These are phyloP conservation scores for Pseudozyma thailandica DNA, from an alignment of 1,284 basidiomycete genomes.

Conservation along the genomic window DNA sequence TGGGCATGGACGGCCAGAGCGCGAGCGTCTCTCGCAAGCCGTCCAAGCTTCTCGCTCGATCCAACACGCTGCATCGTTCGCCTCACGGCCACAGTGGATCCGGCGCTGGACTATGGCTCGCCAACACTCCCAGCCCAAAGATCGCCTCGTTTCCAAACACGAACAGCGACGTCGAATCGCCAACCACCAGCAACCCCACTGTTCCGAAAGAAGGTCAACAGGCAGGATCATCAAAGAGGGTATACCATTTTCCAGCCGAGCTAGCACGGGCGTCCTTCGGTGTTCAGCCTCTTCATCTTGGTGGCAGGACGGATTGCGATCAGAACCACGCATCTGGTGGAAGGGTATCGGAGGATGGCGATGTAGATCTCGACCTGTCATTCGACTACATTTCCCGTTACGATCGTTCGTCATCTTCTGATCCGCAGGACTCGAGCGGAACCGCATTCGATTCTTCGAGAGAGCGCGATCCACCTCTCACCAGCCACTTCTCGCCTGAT, in stretches of 20 bases:
- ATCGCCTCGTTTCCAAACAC: conserved; percentile 8
- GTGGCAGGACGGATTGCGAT: conserved; percentile 6
- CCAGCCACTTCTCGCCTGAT: conserved; percentile 27
- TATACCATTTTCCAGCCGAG: conserved; percentile 42
- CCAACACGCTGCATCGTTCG: conserved; percentile 38
- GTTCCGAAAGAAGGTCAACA: not conserved
- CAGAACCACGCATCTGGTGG: conserved; percentile 12
- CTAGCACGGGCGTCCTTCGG: conserved; percentile 33
- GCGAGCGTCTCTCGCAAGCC: conserved; percentile 28
- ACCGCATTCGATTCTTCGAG: conserved; percentile 25
- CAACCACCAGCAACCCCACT: not conserved
- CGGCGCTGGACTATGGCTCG: conserved; percentile 45
- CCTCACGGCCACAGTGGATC: conserved; percentile 48
- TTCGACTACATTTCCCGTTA: conserved; percentile 56
- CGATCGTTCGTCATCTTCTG: conserved; percentile 31
- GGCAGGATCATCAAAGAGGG: conserved; percentile 11
- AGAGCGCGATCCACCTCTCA: conserved; percentile 7
- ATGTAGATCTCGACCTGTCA: conserved; percentile 55
- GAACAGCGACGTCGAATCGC: not conserved
- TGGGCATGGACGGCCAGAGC: conserved; percentile 3
- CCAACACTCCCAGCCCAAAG: conserved; percentile 37
- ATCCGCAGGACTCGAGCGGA: conserved; percentile 28
- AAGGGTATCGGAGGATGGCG: conserved; percentile 15
- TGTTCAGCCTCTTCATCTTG: conserved; percentile 18
- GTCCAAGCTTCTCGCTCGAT: conserved; percentile 31